A percentile compares a stretch with the other conserved stretches of the same genome.
These are phyloP conservation scores for Fusarium devonianum DNA, from an alignment of 2,329 filamentous ascomycete species.

Conservation along the genomic window DNA sequence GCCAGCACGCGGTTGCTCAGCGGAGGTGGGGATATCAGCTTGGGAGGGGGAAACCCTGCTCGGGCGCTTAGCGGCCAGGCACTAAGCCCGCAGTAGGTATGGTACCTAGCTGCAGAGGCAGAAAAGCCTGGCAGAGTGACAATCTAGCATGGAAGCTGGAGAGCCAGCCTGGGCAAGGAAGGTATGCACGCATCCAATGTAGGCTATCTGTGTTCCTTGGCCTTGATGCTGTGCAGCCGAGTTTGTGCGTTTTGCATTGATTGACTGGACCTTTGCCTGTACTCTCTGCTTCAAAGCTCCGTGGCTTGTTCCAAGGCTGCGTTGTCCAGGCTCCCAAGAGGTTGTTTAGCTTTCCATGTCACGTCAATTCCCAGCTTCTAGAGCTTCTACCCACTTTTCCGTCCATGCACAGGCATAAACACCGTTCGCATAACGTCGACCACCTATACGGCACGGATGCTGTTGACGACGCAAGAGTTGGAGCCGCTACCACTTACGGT, in stretches of 20 bases:
- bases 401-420: constrained; percentile 36
- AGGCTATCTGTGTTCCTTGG: constrained; percentile 29
- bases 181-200: constrained; percentile 27
- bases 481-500: no score
- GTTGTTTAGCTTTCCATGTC: constrained; percentile 7
- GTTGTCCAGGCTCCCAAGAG: neutral
- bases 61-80: constrained; percentile 37
- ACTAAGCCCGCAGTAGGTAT: constrained; percentile 12
- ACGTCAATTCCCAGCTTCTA: constrained; percentile 26
- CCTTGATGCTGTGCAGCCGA: constrained; percentile 34
- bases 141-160: neutral
- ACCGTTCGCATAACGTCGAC: constrained; percentile 39
- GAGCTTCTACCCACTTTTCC: constrained; percentile 13
- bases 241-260: constrained; percentile 36
- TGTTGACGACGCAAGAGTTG: no score
- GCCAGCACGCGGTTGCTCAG: constrained; percentile 40
- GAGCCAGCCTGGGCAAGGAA: neutral
- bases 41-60: constrained; percentile 35
- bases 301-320: constrained; percentile 12
- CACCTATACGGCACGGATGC: constrained; percentile 14
- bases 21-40: constrained; percentile 39
- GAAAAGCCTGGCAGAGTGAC: constrained; percentile 7
- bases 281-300: constrained; percentile 4
- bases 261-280: constrained; percentile 21
- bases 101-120: constrained; percentile 10